phyloP scores from a whole-genome alignment of 768 basidiomycete genomes.

The Tricholoma matsutake region DNA sequence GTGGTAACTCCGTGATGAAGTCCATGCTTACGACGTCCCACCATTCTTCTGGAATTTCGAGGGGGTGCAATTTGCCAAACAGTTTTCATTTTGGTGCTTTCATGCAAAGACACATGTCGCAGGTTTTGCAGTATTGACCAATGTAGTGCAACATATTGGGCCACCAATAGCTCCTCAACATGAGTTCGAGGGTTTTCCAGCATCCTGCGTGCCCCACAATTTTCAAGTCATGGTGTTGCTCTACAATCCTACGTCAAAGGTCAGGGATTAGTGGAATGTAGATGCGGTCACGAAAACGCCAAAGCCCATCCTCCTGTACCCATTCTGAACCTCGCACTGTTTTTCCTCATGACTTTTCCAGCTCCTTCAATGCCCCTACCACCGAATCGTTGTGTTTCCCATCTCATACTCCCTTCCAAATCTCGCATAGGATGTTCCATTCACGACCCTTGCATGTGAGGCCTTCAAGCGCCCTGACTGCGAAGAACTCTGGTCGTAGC shows the following conservation, averaged over 20 bases:
- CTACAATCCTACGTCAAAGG: neutral
- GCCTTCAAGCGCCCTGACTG: neutral
- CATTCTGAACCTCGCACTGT: neutral
- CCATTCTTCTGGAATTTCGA: neutral
- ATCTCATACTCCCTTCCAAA: neutral
- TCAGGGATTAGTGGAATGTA: neutral
- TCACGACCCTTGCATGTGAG: neutral
- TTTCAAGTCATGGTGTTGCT: neutral
- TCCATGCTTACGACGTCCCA: slow-evolving; percentile 5
- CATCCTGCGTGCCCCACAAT: neutral
- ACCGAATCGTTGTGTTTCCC: neutral
- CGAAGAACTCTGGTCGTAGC: slow-evolving; percentile 4
- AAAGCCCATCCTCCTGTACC: neutral
- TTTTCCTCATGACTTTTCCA: neutral
- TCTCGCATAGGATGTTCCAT: neutral
- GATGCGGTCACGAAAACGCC: neutral
- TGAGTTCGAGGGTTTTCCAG: too few relatives aligned
- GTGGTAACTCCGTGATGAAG: slow-evolving; percentile 1
- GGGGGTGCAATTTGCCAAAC: neutral
- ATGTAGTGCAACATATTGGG: neutral
- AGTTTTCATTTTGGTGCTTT: neutral
- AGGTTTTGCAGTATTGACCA: slow-evolving; percentile 3
- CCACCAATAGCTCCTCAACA: too few relatives aligned
- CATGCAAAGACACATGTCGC: neutral
- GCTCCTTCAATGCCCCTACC: neutral